Evolutionary conservation across 148 eudicot genomes (phyloP).

Genomic region (Rhododendron ovatum): DNA sequence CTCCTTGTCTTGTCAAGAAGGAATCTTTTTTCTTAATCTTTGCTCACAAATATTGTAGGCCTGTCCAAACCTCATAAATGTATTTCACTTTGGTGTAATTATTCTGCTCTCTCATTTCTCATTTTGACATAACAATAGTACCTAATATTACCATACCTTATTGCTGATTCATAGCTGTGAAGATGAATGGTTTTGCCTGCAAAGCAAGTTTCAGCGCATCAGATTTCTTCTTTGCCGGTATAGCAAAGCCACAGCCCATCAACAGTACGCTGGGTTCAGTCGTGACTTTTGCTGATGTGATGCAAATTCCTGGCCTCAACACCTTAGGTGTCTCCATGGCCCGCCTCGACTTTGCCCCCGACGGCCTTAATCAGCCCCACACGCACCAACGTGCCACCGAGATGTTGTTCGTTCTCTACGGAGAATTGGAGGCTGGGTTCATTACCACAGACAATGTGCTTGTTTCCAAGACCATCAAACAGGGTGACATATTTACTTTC

Average conservation of each 20-base stretch:
- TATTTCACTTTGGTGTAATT: neutral
- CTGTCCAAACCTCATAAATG: neutral
- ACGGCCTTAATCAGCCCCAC: constrained; percentile 43
- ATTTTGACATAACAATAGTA: too few species aligned
- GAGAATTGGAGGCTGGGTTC: constrained; percentile 36
- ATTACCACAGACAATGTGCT: constrained; percentile 37
- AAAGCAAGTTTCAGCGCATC: constrained; percentile 16
- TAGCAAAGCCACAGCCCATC: constrained; percentile 22
- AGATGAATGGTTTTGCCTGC: constrained; percentile 33
- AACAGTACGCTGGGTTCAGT: constrained; percentile 19
- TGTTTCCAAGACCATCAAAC: constrained; percentile 26
- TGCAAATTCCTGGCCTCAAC: constrained; percentile 40
- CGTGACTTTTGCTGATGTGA: constrained; percentile 33
- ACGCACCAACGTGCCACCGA: constrained; percentile 51
- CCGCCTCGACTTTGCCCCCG: constrained; percentile 40
- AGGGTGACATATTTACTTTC: constrained; percentile 31
- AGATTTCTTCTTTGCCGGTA: constrained; percentile 26
- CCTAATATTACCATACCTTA: too few species aligned
- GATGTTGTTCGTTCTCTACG: constrained; percentile 3
- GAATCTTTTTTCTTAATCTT: too few species aligned
- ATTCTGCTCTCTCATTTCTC: neutral
- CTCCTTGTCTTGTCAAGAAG: too few species aligned
- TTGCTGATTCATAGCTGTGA: constrained; percentile 9
- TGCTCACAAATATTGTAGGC: neutral
- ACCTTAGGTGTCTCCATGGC: constrained; percentile 38